phyloP scores from a whole-genome alignment of 768 basidiomycete genomes.

The Leucocoprinus birnbaumii region DNA sequence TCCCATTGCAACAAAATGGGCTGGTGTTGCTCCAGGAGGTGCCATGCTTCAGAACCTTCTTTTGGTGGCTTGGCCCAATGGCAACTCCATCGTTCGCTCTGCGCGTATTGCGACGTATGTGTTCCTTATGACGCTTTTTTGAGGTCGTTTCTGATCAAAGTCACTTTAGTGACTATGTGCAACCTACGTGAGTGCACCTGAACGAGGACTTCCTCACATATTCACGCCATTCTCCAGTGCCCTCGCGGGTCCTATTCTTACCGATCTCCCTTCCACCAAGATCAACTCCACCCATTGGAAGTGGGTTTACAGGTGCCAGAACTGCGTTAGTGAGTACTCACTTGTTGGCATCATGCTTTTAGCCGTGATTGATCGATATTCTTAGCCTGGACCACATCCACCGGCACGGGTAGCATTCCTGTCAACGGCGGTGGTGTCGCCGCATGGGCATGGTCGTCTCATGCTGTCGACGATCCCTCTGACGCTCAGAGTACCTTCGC shows the following conservation, averaged over 20 bases:
- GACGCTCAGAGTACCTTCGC: conserved; percentile 48
- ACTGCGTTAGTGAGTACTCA: conserved; percentile 52
- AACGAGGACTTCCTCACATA: background rate
- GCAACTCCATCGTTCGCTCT: conserved; percentile 47
- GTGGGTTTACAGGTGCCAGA: conserved; percentile 66
- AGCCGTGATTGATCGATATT: background rate
- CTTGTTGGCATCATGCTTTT: background rate
- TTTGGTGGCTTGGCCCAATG: conserved; percentile 56
- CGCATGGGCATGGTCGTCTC: conserved; percentile 48
- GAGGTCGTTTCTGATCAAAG: background rate
- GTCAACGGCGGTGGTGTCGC: conserved; percentile 33
- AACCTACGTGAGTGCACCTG: conserved; percentile 38
- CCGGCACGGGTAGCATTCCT: conserved; percentile 35
- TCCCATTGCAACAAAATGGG: conserved; percentile 53
- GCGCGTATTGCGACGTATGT: conserved; percentile 54
- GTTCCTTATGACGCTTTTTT: background rate
- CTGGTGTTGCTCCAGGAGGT: conserved; percentile 36
- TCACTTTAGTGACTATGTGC: conserved; percentile 40
- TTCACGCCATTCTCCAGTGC: conserved; percentile 23
- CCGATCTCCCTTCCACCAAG: conserved; percentile 44
- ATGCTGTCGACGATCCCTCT: conserved; percentile 45
- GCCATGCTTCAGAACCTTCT: background rate
- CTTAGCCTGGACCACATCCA: conserved; percentile 35
- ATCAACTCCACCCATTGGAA: conserved; percentile 65
- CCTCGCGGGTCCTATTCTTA: conserved; percentile 49